Evolutionary conservation across 208 protist species (phyloP).

Genomic region (Trypanosomatidae sp.): DNA sequence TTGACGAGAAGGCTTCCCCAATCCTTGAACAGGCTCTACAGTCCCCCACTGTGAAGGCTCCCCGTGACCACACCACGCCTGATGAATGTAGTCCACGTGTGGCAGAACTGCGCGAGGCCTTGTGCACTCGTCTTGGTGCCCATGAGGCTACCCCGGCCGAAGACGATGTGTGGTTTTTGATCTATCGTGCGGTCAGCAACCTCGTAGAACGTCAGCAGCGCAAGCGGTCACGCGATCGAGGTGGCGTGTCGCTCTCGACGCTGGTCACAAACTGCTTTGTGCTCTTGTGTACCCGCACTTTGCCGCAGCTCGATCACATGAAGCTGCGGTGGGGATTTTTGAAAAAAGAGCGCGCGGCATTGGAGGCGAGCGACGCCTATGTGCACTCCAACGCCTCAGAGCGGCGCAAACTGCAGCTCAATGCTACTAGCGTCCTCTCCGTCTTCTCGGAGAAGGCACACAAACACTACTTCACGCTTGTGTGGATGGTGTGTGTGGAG

Average conservation of each 20-base stretch:
- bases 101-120: conserved; percentile 50
- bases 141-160: conserved; percentile 6
- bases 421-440: conserved; percentile 48
- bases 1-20: conserved; percentile 32
- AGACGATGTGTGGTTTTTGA: conserved; percentile 86
- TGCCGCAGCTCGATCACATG: conserved; percentile 52
- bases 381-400: conserved; percentile 68
- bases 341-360: conserved; percentile 45
- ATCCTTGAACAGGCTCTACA: conserved; percentile 51
- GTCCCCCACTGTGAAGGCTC: conserved; percentile 35
- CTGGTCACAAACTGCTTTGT: conserved; percentile 74
- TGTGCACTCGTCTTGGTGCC: conserved; percentile 25
- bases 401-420: conserved; percentile 64
- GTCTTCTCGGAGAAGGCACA: conserved; percentile 85
- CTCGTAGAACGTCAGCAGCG: conserved; percentile 49
- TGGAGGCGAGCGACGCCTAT: conserved; percentile 68
- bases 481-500: conserved; percentile 80
- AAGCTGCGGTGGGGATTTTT: conserved; percentile 68
- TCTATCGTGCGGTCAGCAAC: conserved; percentile 45
- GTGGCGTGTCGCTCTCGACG: conserved; percentile 19
- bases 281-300: conserved; percentile 58
- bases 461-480: conserved; percentile 75
- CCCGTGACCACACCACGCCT: conserved; percentile 64
- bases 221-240: conserved; percentile 44
- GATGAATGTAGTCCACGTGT: conserved; percentile 66